Percentiles rank a stretch among this genome's conserved stretches.
Evolutionary conservation across 2,329 filamentous ascomycete genomes (phyloP).

Genomic region (Tolypocladium endophyticum): DNA sequence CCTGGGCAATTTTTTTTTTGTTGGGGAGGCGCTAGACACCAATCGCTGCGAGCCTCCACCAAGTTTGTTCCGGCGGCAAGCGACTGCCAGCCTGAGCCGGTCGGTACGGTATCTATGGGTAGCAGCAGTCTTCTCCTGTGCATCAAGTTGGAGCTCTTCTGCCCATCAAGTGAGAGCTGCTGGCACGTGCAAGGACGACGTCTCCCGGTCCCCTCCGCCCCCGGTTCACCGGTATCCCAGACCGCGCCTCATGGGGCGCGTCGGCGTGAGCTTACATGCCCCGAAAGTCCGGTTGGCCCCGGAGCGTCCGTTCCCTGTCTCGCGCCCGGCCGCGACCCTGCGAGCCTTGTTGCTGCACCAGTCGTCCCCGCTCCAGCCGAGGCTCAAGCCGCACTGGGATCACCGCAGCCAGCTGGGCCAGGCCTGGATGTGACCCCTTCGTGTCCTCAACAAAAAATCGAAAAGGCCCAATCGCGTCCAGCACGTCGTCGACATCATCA

Average conservation of each 20-base stretch:
- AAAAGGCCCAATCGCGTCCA: background rate
- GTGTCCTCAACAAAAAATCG: background rate
- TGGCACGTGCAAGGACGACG: background rate
- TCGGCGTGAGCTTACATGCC: background rate
- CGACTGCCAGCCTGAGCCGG: background rate
- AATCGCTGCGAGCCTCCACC: background rate
- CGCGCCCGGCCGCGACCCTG: background rate
- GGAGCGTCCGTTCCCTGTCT: background rate
- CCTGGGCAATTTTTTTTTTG: background rate
- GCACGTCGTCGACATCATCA: background rate
- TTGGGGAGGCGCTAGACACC: conserved; percentile 2
- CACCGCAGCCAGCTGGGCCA: background rate
- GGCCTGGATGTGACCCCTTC: background rate
- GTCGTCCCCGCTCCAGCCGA: background rate
- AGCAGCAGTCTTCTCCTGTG: background rate
- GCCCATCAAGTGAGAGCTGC: background rate
- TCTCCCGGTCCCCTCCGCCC: background rate
- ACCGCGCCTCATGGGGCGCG: background rate
- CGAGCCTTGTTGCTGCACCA: background rate
- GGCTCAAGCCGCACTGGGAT: background rate
- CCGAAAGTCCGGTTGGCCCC: background rate
- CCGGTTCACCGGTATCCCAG: background rate
- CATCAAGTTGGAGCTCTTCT: background rate
- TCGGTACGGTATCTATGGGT: background rate
- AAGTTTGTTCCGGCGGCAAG: background rate